Evolutionary conservation across 176 grass and related monocot genomes (phyloP).

Genomic region (Alloteropsis semialata): DNA sequence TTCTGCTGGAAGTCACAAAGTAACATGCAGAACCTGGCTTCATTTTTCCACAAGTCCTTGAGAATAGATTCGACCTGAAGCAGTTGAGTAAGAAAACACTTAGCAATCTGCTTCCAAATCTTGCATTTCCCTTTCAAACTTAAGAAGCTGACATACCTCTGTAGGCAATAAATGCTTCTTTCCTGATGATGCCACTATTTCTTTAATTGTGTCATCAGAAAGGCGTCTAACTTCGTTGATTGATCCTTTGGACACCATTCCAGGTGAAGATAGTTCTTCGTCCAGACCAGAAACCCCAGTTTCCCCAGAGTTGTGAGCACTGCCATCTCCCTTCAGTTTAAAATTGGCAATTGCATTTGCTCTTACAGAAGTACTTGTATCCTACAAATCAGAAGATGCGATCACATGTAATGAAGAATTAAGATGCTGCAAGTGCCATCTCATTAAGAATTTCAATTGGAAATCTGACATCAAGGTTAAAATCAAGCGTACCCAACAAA

Average conservation of each 20-base stretch:
- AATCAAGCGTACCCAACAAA: neutral
- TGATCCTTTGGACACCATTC: slow-evolving; percentile 18
- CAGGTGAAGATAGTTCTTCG: slow-evolving; percentile 34
- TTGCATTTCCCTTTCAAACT: slow-evolving; percentile 13
- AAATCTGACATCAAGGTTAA: slow-evolving; percentile 26
- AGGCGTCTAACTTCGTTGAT: slow-evolving; percentile 28
- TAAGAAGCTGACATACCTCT: slow-evolving; percentile 49
- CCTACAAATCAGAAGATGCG: slow-evolving; percentile 43
- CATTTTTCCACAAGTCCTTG: slow-evolving; percentile 76
- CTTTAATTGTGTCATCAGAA: slow-evolving; percentile 52
- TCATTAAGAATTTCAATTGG: neutral
- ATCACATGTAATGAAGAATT: slow-evolving; percentile 24
- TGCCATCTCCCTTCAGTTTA: slow-evolving; percentile 43
- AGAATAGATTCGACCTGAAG: slow-evolving; percentile 78
- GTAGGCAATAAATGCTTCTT: slow-evolving; percentile 65
- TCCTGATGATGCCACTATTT: slow-evolving; percentile 55
- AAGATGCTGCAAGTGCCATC: neutral
- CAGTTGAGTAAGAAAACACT: slow-evolving; percentile 23
- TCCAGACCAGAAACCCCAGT: slow-evolving; percentile 51
- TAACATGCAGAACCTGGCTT: slow-evolving; percentile 65
- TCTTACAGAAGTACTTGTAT: slow-evolving; percentile 41
- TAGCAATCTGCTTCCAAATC: slow-evolving; percentile 2
- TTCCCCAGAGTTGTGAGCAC: slow-evolving; percentile 28
- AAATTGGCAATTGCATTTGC: slow-evolving; percentile 45
- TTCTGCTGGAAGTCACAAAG: slow-evolving; percentile 78